These are phyloP conservation scores for Haplosporangium sp. DNA, from an alignment of 371 early-diverging fungal species.

Conservation along the genomic window DNA sequence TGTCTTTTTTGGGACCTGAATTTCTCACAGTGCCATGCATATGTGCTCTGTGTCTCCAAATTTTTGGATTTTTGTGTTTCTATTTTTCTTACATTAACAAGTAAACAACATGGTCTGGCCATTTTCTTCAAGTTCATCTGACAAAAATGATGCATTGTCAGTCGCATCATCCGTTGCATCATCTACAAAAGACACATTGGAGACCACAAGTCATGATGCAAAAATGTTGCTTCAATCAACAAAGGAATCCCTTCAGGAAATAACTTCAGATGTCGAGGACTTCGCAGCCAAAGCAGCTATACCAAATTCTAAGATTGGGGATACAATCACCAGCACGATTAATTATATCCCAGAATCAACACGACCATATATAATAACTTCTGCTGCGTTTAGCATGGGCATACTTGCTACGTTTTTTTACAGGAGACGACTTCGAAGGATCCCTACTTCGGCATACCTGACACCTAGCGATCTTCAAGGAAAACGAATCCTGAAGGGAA, in stretches of 20 bases:
- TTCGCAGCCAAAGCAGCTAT: background rate
- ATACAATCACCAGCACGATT: background rate
- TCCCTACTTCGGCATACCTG: slow-evolving; percentile 63
- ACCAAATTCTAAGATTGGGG: background rate
- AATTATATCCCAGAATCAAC: slow-evolving; percentile 23
- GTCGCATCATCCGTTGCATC: slow-evolving; percentile 4
- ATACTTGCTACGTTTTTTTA: slow-evolving; percentile 20
- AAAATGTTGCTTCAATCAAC: slow-evolving; percentile 17
- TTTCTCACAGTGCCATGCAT: no score
- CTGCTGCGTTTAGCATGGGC: slow-evolving; percentile 25
- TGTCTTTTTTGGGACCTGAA: no score
- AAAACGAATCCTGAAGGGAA: slow-evolving; percentile 57
- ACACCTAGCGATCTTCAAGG: slow-evolving; percentile 62
- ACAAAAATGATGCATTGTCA: background rate
- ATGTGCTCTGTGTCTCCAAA: no score
- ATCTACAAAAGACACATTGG: slow-evolving; percentile 14
- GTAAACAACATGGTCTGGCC: slow-evolving; percentile 39
- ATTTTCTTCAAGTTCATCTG: slow-evolving; percentile 26
- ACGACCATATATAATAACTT: slow-evolving; percentile 30
- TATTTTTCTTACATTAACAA: no score
- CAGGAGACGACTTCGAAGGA: slow-evolving; percentile 34
- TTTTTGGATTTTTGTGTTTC: no score
- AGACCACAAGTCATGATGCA: slow-evolving; percentile 29
- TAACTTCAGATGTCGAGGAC: background rate
- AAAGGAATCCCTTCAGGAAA: slow-evolving; percentile 19